Conservation (phyloP, 2,329 filamentous ascomycete species). For the Colletotrichum tropicicola region DNA sequence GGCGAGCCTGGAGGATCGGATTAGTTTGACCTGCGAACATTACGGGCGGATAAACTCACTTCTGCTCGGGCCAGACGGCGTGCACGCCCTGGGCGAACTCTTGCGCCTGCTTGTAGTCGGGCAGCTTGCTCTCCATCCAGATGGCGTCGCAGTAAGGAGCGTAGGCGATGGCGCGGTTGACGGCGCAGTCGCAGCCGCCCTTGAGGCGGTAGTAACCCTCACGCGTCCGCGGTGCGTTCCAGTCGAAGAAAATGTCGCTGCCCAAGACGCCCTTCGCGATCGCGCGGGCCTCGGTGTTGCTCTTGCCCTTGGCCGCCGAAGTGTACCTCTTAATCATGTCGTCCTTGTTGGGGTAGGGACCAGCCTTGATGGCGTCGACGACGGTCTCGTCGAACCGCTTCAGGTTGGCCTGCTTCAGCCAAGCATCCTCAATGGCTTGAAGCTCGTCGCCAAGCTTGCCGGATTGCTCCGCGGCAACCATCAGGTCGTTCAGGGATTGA, state of each 20-base stretch:
- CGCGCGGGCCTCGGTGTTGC: conserved; percentile 81
- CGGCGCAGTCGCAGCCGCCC: conserved; percentile 89
- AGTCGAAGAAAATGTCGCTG: conserved; percentile 88
- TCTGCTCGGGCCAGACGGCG: conserved; percentile 94
- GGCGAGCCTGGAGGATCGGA: conserved; percentile 69
- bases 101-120: conserved; percentile 89
- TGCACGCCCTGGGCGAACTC: conserved; percentile 95
- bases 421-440: conserved; percentile 91
- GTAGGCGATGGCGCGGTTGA: conserved; percentile 91
- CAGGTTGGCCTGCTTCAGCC: conserved; percentile 80
- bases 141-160: conserved; percentile 95
- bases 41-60: conserved; percentile 64
- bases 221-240: conserved; percentile 90
- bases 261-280: conserved; percentile 82
- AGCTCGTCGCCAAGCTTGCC: conserved; percentile 85
- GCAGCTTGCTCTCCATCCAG: conserved; percentile 99
- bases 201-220: conserved; percentile 96
- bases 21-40: not conserved
- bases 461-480: conserved; percentile 83
- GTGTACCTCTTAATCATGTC: conserved; percentile 74
- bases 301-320: conserved; percentile 79
- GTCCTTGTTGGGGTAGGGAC: conserved; percentile 74
- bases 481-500: conserved; percentile 87
- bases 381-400: conserved; percentile 94
- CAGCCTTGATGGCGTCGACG: conserved; percentile 78